phyloP scores from a whole-genome alignment of 164 flowering plant species.

The Taxillus chinensis region DNA sequence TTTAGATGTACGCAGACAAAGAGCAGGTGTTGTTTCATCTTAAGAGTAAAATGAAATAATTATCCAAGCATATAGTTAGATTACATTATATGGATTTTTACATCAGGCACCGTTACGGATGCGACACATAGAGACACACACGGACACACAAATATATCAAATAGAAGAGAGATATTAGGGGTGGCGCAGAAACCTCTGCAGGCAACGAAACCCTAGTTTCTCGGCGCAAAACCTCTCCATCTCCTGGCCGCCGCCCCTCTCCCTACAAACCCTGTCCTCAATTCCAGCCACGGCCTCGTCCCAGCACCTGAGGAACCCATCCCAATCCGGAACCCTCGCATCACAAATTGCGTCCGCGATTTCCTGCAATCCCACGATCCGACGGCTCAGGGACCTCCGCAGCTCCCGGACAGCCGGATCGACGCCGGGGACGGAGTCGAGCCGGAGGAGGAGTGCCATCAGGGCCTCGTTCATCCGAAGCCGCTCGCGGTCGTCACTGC shows the following conservation, averaged over 20 bases:
- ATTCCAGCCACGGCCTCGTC: constrained; percentile 39
- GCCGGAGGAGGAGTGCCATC: constrained; percentile 59
- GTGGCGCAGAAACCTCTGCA: constrained; percentile 52
- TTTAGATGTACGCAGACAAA: no score
- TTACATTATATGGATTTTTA: no score
- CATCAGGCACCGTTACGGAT: no score
- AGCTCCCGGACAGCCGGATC: constrained; percentile 61
- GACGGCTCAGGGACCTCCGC: constrained; percentile 61
- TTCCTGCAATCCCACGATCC: constrained; percentile 83
- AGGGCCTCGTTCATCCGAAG: constrained; percentile 64
- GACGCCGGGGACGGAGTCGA: constrained; percentile 69
- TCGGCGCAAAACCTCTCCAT: constrained; percentile 71
- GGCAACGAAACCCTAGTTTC: constrained; percentile 61
- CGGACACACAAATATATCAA: no score
- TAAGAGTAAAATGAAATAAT: no score
- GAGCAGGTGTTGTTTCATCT: no score
- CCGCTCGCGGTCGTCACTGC: constrained; percentile 43
- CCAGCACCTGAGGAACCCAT: constrained; percentile 35
- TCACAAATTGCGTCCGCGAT: constrained; percentile 54
- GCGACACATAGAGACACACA: no score
- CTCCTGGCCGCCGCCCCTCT: constrained; percentile 39
- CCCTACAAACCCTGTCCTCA: constrained; percentile 38
- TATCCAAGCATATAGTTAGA: no score
- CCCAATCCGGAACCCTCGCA: constrained; percentile 15
- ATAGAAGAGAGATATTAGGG: not conserved